Base-by-base conservation (phyloP, 2,329 filamentous ascomycete species). In the Knufia petricola region DNA sequence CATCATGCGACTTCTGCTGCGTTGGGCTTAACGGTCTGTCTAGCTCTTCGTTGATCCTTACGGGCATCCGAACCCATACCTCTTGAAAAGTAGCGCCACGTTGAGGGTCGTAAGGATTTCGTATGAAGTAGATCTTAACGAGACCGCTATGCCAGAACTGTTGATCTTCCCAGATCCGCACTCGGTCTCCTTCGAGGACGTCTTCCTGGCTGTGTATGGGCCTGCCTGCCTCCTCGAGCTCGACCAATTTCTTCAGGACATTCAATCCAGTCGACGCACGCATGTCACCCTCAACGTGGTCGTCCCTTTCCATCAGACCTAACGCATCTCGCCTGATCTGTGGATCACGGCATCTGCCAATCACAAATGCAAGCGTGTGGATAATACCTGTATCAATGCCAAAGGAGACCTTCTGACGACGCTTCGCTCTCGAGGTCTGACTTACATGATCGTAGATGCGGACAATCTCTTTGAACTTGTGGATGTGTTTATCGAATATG, bases 381-480 rank as follows among this genome's bases (percentile, higher is more conserved):
- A 62, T 56, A 13, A 62, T 56, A 7, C 60, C 59, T n/a, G 59
- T 55, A 46, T 63, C 60, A 19, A 63, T 60, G 6, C 60, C 59
- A 44, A 63, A 63, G 9, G 54, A 57, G 21, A 55, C 49, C 23
- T 49, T 56, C 34, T 47, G 44, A 19, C 44, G 32, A 23, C 50
- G 40, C 24, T 36, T 49, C 20, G 41, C 28, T 39, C 48, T 47
- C 23, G 32, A 43, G 30, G 48, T 40, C 15, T 58, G 23, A n/a
- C 57, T 54, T 12, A 63, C 55, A 0, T 56, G 58, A 32, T 56
- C 58, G 32, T 59, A 59, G 3, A 62, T 48, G 3, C 54, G 46
- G 8, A 60, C 51, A 21, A 63, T 58, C 20, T 60, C 53, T 30
- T 56, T 53, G 34, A 63, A 62, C 8, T 50, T 52, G 15, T 52